These are phyloP conservation scores for Elongisporangium senticosum DNA, from an alignment of 352 stramenopile genomes.

Conservation along the genomic window DNA sequence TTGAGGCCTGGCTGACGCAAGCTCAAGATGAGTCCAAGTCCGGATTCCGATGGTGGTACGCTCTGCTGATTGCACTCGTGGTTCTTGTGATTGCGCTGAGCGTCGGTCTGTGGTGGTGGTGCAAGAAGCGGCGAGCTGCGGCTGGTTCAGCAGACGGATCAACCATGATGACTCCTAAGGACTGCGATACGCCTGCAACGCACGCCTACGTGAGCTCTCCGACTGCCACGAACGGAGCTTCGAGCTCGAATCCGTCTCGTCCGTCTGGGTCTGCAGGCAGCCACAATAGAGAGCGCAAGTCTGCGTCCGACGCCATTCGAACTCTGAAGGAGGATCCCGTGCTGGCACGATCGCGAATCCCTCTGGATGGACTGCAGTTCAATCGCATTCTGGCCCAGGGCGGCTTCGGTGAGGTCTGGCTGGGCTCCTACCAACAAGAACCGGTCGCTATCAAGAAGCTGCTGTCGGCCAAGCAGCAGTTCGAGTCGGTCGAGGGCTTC, in stretches of 20 bases:
- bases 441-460: slow-evolving; percentile 47
- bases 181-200: neutral
- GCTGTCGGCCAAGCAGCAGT: slow-evolving; percentile 28
- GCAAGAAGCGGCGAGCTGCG: neutral
- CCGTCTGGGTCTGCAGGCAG: neutral
- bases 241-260: neutral
- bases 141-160: neutral
- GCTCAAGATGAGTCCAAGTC: neutral
- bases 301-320: neutral
- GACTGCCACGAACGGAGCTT: neutral
- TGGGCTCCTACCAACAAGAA: slow-evolving; percentile 27
- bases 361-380: slow-evolving; percentile 38
- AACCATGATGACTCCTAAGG: neutral
- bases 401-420: slow-evolving; percentile 55
- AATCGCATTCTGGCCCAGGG: slow-evolving; percentile 29
- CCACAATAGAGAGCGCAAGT: neutral
- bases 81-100: neutral
- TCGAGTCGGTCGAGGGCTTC: slow-evolving; percentile 35
- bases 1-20: neutral
- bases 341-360: slow-evolving; percentile 23
- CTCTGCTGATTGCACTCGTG: neutral
- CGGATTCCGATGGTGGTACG: neutral
- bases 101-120: neutral
- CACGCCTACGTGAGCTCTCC: neutral
- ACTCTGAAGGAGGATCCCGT: slow-evolving; percentile 23